These are phyloP conservation scores for Discostella stelligera DNA, from an alignment of 352 stramenopile genomes.

Conservation along the genomic window DNA sequence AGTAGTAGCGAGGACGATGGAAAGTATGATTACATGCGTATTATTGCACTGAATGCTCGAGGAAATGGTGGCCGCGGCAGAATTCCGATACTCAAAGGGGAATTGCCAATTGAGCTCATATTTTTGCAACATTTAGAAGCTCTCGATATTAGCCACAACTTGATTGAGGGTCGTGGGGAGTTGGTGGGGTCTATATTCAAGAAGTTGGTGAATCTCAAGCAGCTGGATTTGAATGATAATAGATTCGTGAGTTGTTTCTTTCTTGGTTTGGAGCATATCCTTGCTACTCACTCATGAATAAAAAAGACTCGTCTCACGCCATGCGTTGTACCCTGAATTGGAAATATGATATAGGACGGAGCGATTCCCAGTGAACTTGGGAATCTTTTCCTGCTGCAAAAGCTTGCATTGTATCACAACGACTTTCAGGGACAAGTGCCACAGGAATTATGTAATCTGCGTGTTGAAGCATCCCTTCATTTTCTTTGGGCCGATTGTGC, in stretches of 20 bases:
- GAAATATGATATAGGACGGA: constrained; percentile 8
- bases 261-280: background rate
- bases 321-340: background rate
- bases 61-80: background rate
- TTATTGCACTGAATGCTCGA: background rate
- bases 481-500: constrained; percentile 44
- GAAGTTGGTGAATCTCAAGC: constrained; percentile 20
- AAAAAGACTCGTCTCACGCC: background rate
- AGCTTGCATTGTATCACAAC: constrained; percentile 41
- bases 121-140: constrained; percentile 19
- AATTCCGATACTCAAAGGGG: constrained; percentile 3
- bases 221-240: constrained; percentile 27
- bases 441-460: constrained; percentile 21
- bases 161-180: constrained; percentile 5
- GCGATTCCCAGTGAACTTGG: constrained; percentile 22
- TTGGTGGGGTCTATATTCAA: constrained; percentile 3
- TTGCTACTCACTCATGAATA: background rate
- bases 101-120: constrained; percentile 18
- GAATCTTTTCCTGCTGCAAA: constrained; percentile 14
- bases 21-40: background rate
- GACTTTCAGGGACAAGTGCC: constrained; percentile 24
- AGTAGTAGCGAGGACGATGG: background rate
- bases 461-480: constrained; percentile 12
- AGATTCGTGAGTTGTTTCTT: constrained; percentile 20
- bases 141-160: constrained; percentile 22